Conservation (phyloP, 2,329 filamentous ascomycete genomes). For the Fusarium hainanense region DNA sequence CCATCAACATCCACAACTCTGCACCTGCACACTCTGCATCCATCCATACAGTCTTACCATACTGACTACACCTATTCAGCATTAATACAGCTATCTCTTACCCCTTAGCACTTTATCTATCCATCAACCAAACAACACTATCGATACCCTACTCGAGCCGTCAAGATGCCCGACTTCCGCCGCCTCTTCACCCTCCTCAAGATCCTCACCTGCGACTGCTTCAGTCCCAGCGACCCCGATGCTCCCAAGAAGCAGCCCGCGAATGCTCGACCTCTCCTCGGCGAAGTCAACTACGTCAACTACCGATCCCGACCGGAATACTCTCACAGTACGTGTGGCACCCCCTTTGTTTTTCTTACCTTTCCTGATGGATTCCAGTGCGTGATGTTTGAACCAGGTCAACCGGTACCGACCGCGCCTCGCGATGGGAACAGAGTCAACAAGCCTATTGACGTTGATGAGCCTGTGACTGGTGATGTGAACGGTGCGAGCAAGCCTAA, state of each 20-base stretch:
- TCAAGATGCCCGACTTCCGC: constrained; percentile 35
- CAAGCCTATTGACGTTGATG: too few relatives aligned
- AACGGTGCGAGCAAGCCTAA: background rate
- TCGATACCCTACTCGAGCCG: background rate
- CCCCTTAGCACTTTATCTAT: too few relatives aligned
- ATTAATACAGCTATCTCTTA: background rate
- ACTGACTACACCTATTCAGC: background rate
- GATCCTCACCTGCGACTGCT: constrained; percentile 13
- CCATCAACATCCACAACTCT: background rate
- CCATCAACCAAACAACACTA: background rate
- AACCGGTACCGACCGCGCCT: background rate
- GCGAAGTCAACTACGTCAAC: background rate
- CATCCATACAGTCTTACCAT: background rate
- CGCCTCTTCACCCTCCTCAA: constrained; percentile 14
- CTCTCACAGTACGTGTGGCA: background rate
- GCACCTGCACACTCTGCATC: background rate
- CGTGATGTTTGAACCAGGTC: background rate
- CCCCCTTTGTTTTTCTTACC: background rate
- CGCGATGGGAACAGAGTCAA: too few relatives aligned
- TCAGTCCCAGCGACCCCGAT: background rate
- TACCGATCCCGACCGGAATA: background rate
- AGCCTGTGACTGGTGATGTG: background rate
- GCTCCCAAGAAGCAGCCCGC: background rate
- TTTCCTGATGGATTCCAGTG: background rate
- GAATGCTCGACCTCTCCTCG: background rate